phyloP scores from a whole-genome alignment of 2,329 filamentous ascomycete species.

The Cercospora zeae-maydis region DNA sequence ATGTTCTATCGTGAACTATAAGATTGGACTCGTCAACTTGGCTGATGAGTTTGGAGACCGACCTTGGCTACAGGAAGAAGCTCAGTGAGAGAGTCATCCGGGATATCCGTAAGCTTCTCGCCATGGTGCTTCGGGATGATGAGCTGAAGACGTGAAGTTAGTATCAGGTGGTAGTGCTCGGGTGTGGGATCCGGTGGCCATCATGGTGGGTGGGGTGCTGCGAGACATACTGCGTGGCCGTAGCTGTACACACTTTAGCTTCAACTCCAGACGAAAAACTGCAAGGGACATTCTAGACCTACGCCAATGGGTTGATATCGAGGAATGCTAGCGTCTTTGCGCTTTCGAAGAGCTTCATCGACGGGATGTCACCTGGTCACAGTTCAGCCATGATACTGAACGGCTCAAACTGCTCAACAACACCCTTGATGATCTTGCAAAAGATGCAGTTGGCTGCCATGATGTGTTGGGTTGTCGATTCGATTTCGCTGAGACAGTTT shows the following conservation, averaged over 20 bases:
- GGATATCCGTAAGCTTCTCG: slow-evolving; percentile 85
- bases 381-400: background rate
- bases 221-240: slow-evolving; percentile 73
- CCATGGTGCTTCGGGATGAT: slow-evolving; percentile 96
- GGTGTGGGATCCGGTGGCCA: slow-evolving; percentile 1
- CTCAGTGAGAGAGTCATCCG: slow-evolving; percentile 80
- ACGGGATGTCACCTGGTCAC: slow-evolving; percentile 80
- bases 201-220: slow-evolving; percentile 12
- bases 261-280: background rate
- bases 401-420: background rate
- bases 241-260: slow-evolving; percentile 38
- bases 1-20: slow-evolving; percentile 56
- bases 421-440: slow-evolving; percentile 96
- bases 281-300: background rate
- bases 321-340: slow-evolving; percentile 93
- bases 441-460: slow-evolving; percentile 74
- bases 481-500: background rate
- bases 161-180: background rate
- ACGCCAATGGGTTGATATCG: slow-evolving; percentile 77
- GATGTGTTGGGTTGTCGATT: background rate
- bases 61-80: slow-evolving; percentile 77
- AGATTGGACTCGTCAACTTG: background rate
- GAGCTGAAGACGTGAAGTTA: slow-evolving; percentile 57
- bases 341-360: slow-evolving; percentile 92
- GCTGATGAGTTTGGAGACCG: background rate